A percentile compares a stretch with the other conserved stretches of the same genome.
phyloP scores from a whole-genome alignment of 1,139 yeast species.

The Wickerhamiella pararugosa region DNA sequence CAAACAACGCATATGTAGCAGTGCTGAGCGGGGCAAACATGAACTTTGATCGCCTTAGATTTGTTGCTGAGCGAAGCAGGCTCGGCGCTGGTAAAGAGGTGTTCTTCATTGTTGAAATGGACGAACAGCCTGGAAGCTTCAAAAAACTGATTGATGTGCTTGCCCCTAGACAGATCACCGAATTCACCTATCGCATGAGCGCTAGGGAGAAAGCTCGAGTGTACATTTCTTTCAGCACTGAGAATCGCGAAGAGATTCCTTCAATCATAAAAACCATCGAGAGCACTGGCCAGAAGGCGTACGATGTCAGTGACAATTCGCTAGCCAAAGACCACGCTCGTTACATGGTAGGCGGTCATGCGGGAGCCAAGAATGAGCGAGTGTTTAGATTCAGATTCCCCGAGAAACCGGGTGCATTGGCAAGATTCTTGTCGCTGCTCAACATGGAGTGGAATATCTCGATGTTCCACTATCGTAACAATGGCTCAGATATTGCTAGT shows the following conservation, averaged over 20 bases:
- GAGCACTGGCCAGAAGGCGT: slow-evolving; percentile 34
- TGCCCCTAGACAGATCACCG: slow-evolving; percentile 81
- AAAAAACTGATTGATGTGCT: slow-evolving; percentile 56
- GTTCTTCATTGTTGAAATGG: slow-evolving; percentile 75
- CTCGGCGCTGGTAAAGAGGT: slow-evolving; percentile 97
- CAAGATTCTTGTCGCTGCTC: slow-evolving; percentile 57
- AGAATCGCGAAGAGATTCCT: slow-evolving; percentile 45
- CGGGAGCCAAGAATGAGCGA: slow-evolving; percentile 53
- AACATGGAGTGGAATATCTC: slow-evolving; percentile 81
- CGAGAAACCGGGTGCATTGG: slow-evolving; percentile 89
- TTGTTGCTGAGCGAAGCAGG: slow-evolving; percentile 96
- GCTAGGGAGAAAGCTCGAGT: slow-evolving; percentile 48
- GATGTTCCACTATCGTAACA: slow-evolving; percentile 89
- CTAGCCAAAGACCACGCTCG: slow-evolving; percentile 94
- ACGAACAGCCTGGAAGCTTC: slow-evolving; percentile 87
- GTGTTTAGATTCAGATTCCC: slow-evolving; percentile 85
- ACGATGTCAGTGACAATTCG: slow-evolving; percentile 81
- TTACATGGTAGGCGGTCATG: slow-evolving; percentile 85
- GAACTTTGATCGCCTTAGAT: slow-evolving; percentile 91
- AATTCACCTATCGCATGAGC: slow-evolving; percentile 72
- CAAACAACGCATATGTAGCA: slow-evolving; percentile 46
- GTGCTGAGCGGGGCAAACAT: slow-evolving; percentile 91
- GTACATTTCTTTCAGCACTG: slow-evolving; percentile 75
- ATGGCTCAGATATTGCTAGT: slow-evolving; percentile 89
- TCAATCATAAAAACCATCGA: slow-evolving; percentile 31